phyloP scores from a whole-genome alignment of 192 early-diverging fungal genomes.

The Coemansia sp. region DNA sequence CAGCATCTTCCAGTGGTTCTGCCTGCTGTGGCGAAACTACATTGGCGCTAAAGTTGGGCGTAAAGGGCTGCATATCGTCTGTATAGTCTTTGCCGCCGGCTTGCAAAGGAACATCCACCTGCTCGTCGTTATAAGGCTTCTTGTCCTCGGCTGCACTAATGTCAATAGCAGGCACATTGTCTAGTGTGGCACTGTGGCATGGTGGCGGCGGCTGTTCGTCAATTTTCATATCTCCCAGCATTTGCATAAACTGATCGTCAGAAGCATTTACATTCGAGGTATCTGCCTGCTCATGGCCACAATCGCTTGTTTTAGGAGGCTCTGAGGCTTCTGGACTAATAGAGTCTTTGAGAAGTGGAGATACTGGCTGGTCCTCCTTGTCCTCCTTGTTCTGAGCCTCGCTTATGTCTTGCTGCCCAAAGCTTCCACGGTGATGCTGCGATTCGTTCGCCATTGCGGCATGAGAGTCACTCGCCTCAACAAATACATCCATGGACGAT shows the following conservation, averaged over 20 bases:
- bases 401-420: not conserved
- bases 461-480: constrained; percentile 32
- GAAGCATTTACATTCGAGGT: too few species aligned
- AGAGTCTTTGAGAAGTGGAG: too few species aligned
- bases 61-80: too few species aligned
- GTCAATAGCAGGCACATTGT: not conserved
- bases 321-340: too few species aligned
- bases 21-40: not conserved
- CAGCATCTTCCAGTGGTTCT: not conserved
- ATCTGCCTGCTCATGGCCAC: too few species aligned
- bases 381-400: not conserved
- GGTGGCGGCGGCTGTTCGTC: not conserved
- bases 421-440: not conserved
- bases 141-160: not conserved
- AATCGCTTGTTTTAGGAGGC: too few species aligned
- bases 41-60: too few species aligned
- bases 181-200: not conserved
- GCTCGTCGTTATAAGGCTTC: not conserved
- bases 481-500: constrained; percentile 22
- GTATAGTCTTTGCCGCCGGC: too few species aligned
- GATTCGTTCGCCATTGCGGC: not conserved
- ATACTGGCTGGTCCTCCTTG: not conserved
- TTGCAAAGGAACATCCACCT: not conserved
- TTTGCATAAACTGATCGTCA: constrained; percentile 5
- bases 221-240: constrained; percentile 1